Evolutionary conservation across 495 filamentous ascomycete genomes (phyloP), one percentile per base, ranked within the genome.

Genomic region (Podospora fimiseda): DNA sequence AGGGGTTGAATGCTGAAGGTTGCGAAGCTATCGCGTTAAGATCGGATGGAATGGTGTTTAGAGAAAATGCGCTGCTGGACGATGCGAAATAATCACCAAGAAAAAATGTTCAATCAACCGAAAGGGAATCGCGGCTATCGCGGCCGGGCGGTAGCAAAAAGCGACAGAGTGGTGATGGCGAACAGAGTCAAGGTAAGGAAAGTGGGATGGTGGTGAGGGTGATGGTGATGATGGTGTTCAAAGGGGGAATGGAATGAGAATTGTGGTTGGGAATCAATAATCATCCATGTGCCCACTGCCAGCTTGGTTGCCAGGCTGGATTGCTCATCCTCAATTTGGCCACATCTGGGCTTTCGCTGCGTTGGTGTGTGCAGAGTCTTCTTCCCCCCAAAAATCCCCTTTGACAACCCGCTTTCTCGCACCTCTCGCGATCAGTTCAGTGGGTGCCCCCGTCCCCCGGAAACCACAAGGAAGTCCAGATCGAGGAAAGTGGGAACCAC

Each of bases 311-410:
- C 46, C 57, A 56, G 61, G 57, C 59, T 52, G 58, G 60, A 57
- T 44, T 48, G 58, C 51, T 59, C 60, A 47, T 60, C 43, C 56
- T 62, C 51, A 56, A 60, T 60, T 63, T 65, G 64, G 62, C 64
- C 62, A 67, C 64, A 65, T 65, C 60, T 53, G 57, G 44, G 44
- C 44, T 50, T 47, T 60, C 50, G 56, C 61, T 61, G 61, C 54
- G 60, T 64, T 68, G 60, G 56, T 67, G 65, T 62, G 65, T 60
- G 63, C 60, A 63, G 53, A 58, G 51, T 63, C 60, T 66, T 58
- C 58, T 43, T 53, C 53, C 61, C 61, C 60, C 53, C 55, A 56
- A 65, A 68, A 65, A 58, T 56, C 58, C 58, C 61, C 57, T 61
- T 63, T 63, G 58, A 66, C 65, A 58, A 47, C 57, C 63, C 62